Base-by-base conservation (phyloP, 495 filamentous ascomycete species). In the Neurospora hispaniola region DNA sequence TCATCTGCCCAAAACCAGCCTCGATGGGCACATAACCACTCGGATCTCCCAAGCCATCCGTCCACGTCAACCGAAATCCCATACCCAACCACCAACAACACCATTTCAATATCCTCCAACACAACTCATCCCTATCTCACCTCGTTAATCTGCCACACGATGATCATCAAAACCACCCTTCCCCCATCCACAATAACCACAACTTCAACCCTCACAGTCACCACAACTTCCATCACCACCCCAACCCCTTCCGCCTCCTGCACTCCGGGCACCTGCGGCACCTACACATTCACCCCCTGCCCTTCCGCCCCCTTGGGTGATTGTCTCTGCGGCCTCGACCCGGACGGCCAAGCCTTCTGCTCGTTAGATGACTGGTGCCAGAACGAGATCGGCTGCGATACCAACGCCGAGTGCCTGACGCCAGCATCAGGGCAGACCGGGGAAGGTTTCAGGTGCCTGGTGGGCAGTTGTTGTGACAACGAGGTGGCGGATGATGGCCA, bases 391-490 rank as follows among this genome's bases (percentile, higher is more conserved):
- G 70, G 54, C 18, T 71, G 70, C 35, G 31, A 20, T 5, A 71
- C 46, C 12, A 71, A 71, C 31, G 41, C 11, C 9, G 70, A 66
- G 14, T 74, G 71, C 31, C 39, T 42, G 18, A n/a, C 42, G 2
- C 54, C 54, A 27, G 54, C 9, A 0, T 27, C 48, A 66, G 10
- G 6, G 27, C 54, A 66, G 54, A 66, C 54, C 12, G 54, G 54
- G 27, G 54, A 66, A 66, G 69, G 70, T 16, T 71, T 69, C 9
- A 18, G 39, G 12, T 75, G 74, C n/a, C 41, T 75, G 2, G 42
- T 75, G 10, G 72, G 70, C 18, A 74, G 74, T 44, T 75, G 74
- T 42, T 75, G 74, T 7, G 68, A 23, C 3, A 42, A 70, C 9
- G 54, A 66, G 27, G 27, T 35, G 54, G 27, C 16, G 27, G 27